Base-by-base conservation (phyloP, 352 stramenopile genomes). In the Phytopythium mirpurense region DNA sequence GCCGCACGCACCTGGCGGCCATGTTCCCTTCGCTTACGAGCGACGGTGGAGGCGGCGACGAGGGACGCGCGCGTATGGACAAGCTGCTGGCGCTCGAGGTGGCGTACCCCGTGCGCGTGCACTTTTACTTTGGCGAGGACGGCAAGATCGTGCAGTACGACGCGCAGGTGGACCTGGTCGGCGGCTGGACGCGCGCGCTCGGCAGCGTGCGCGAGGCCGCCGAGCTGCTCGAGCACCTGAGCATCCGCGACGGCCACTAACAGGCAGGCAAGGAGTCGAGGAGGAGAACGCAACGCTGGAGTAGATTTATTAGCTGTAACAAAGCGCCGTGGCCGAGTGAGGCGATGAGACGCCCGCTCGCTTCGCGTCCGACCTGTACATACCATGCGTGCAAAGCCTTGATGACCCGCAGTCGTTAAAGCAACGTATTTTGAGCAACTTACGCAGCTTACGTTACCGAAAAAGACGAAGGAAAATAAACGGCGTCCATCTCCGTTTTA, bases 81-180 rank as follows among this genome's bases (percentile, higher is more conserved):
- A 45, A 51, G 45, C 60, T 86, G 24, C 70, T 83, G 14, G 66
- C 68, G 0, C 58, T 71, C n/a, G 66, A 78, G 27, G 43, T 86
- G 31, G 54, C 60, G 50, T 81, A 79, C 50, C 62, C 69, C 45
- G 69, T 66, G 35, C 52, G 70, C 23, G 82, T 75, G 42, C 64
- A 66, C 37, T 75, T 83, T 37, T 68, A 75, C 40, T 85, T 81
- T 40, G 56, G 66, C 51, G 3, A 49, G 36, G 43, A 60, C 24
- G 71, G 74, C 51, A 69, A 67, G 54, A 76, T 82, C 51, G 54
- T 62, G 49, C 69, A 60, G 50, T 82, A 83, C 50, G 54, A 71
- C 35, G 57, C 63, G 14, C 55, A 75, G 19, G 69, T 73, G 41
- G 65, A 79, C 24, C 80, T 78, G 24, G 54, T 77, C 6, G 48